phyloP scores from a whole-genome alignment of 1,139 yeast species.

The Debaryomyces nepalensis region DNA sequence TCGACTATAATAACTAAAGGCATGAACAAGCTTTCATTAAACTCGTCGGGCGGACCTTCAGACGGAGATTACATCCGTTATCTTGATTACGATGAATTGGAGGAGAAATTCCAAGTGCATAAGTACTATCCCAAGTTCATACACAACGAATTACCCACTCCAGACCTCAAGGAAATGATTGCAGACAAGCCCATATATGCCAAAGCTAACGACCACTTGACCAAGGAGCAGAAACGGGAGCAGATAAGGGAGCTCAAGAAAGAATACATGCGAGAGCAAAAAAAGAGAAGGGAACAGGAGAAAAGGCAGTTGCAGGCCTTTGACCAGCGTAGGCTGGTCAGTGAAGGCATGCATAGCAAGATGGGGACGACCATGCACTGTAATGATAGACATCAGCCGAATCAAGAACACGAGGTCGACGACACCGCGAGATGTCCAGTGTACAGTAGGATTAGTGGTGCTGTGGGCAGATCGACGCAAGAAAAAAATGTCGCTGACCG shows the following conservation, averaged over 20 bases:
- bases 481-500: no score
- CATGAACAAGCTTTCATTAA: constrained; percentile 19
- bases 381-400: no score
- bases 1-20: constrained; percentile 19
- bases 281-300: constrained; percentile 16
- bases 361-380: no score
- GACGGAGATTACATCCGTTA: constrained; percentile 27
- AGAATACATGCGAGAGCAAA: constrained; percentile 13
- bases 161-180: constrained; percentile 40
- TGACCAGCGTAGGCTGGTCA: no score
- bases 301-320: constrained; percentile 6
- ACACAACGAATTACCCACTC: constrained; percentile 47
- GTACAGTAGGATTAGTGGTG: no score
- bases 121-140: constrained; percentile 48
- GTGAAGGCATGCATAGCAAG: no score
- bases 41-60: constrained; percentile 8
- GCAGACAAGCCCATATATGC: constrained; percentile 47
- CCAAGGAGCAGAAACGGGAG: constrained; percentile 18
- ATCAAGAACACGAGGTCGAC: not conserved
- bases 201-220: constrained; percentile 44
- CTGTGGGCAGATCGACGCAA: no score
- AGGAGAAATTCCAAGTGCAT: constrained; percentile 37
- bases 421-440: not conserved
- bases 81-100: constrained; percentile 45
- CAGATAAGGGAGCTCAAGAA: constrained; percentile 4